Evolutionary conservation across 495 filamentous ascomycete genomes (phyloP), one percentile per base, ranked within the genome.

Genomic region (Xylaria venustula): DNA sequence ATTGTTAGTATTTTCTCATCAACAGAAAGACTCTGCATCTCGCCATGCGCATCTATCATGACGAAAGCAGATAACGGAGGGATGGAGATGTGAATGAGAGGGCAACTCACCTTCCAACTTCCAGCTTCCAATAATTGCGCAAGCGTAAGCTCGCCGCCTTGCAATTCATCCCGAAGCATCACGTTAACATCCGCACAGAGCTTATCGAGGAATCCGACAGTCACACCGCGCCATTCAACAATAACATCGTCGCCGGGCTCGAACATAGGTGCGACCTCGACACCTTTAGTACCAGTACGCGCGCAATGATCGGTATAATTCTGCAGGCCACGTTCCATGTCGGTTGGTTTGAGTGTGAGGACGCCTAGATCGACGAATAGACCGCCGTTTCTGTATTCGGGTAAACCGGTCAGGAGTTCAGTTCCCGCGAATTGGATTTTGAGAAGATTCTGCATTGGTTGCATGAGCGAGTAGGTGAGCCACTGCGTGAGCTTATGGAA

Each of bases 401-500:
- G 90, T 0, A 96, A 77, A 7, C 91, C 92, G 3, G 92, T 96
- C 45, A 93, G 83, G 2, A 91, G 81, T 59, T 93, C 85, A 11
- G 84, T 80, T 17, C 91, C 91, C 7, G 86, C 87, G 75, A 92
- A 94, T 54, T 89, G 83, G 15, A 92, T 86, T 46, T 85, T 80
- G 54, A 94, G 81, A 3, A 96, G 73, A 62, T 85, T 90, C 23
- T 85, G 81, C 85, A 96, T 94, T 0, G 92, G 92, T 15, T 91
- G 89, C 84, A 92, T 91, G 26, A 96, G 77, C 19, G 91, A 95
- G 74, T 95, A 96, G 6, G 88, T 86, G 54, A 93, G 86, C 91
- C 91, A 95, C 65, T 95, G 91, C 0, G 91, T 93, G 26, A 93
- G 84, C 67, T 95, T 95, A 77, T 95, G 91, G 83, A 96, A 95